Conservation (phyloP, 23 red algal genomes). For the Gracilariopsis chorda region DNA sequence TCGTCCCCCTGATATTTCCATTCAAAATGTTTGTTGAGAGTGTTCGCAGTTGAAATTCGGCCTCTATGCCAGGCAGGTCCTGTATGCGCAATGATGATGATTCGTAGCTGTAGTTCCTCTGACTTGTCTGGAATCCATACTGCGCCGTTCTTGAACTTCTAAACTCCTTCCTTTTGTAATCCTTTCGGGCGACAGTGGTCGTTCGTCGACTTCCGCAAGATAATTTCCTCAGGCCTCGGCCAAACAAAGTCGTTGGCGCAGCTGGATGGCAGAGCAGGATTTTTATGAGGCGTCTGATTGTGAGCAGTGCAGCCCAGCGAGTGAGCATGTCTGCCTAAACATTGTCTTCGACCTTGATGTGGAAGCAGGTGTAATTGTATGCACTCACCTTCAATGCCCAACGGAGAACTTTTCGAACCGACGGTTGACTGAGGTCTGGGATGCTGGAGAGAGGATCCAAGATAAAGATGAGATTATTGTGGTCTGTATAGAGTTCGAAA, state of each 20-base stretch:
- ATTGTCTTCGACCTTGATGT: conserved; percentile 10
- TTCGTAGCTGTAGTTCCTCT: background rate
- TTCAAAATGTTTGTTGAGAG: background rate
- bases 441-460: background rate
- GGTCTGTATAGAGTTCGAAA: background rate
- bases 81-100: background rate
- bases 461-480: background rate
- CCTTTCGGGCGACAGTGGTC: background rate
- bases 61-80: background rate
- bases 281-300: background rate
- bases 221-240: background rate
- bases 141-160: background rate
- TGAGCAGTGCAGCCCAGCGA: background rate
- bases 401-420: background rate
- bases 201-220: background rate
- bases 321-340: background rate
- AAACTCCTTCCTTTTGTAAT: background rate
- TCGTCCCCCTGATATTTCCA: background rate
- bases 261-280: background rate
- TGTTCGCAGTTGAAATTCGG: background rate
- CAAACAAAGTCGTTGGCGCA: background rate
- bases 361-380: background rate
- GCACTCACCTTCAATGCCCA: background rate
- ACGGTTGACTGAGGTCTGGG: background rate
- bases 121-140: background rate